Evolutionary conservation across 2,329 filamentous ascomycete genomes (phyloP), one percentile per base, ranked within the genome.

Genomic region (Talaromyces sp.): DNA sequence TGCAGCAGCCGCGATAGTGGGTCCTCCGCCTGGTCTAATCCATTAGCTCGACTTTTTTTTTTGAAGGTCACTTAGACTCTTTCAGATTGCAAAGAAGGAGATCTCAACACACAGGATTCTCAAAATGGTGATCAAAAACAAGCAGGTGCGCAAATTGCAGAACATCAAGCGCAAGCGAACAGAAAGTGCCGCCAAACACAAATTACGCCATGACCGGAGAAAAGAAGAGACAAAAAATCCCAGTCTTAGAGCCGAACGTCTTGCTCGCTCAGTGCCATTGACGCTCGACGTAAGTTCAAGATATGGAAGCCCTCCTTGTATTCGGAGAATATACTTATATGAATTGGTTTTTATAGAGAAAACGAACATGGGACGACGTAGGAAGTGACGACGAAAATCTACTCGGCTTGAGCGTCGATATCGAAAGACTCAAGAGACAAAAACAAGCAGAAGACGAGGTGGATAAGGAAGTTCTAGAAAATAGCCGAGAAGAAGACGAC

Each of bases 191-290:
- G 82, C 88, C 56, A 91, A 90, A 72, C 88, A 91, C 72, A 90
- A 93, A 72, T 85, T 89, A 72, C 88, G 93, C 68, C 90, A 93
- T 75, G 86, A 86, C 58, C 85, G 92, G 66, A 93, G 92, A 80
- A 91, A 90, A 79, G 91, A 93, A 73, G 95, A 99, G 79, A 86
- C 89, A 69, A 91, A 90, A 76, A 87, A 97, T 73, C 93, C 94
- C 1, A 85, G 87, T 66, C 79, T 97, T 66, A 87, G 88, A 70
- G 87, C 87, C 67, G 86, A 90, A 69, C 87, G 95, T 71, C 82
- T 94, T 67, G 88, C 87, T 66, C 87, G 86, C 70, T 97, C 97
- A 80, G 85, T 93, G 50, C 90, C 95, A 0, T 78, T 87, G 63
- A 96, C 92, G 0, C 85, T 97, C 65, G 93, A 97, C 14, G 64